These are phyloP conservation scores for Fusarium kyushuense DNA, from an alignment of 2,329 filamentous ascomycete species.

Conservation along the genomic window DNA sequence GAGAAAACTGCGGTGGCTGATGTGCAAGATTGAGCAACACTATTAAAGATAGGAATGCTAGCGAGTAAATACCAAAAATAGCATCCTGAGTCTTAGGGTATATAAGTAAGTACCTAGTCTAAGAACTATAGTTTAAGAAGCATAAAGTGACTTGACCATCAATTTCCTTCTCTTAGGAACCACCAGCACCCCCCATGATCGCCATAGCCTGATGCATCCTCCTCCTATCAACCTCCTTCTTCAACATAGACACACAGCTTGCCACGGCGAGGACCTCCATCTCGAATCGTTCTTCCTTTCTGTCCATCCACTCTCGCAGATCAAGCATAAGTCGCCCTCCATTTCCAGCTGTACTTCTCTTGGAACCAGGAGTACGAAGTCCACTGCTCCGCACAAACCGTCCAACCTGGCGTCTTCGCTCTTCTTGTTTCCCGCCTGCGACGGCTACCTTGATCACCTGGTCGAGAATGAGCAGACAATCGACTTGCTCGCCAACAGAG, in stretches of 20 bases:
- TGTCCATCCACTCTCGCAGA: conserved; percentile 52
- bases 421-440: conserved; percentile 47
- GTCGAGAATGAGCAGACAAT: conserved; percentile 65
- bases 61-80: no score
- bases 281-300: conserved; percentile 53
- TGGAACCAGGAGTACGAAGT: conserved; percentile 56
- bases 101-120: no score
- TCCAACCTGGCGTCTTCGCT: conserved; percentile 53
- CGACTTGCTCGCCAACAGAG: conserved; percentile 45
- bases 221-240: conserved; percentile 72
- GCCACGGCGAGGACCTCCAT: conserved; percentile 65
- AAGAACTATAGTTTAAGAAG: no score
- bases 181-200: conserved; percentile 51
- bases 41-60: background rate
- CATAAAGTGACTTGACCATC: background rate
- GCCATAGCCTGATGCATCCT: conserved; percentile 63
- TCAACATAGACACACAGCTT: conserved; percentile 71
- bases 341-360: conserved; percentile 59
- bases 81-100: no score
- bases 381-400: conserved; percentile 58
- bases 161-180: conserved; percentile 4
- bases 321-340: conserved; percentile 63
- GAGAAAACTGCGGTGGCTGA: conserved; percentile 46
- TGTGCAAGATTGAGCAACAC: conserved; percentile 30
- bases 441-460: conserved; percentile 53